phyloP scores from a whole-genome alignment of 1,284 basidiomycete genomes.

The Ganoderma multipileum region DNA sequence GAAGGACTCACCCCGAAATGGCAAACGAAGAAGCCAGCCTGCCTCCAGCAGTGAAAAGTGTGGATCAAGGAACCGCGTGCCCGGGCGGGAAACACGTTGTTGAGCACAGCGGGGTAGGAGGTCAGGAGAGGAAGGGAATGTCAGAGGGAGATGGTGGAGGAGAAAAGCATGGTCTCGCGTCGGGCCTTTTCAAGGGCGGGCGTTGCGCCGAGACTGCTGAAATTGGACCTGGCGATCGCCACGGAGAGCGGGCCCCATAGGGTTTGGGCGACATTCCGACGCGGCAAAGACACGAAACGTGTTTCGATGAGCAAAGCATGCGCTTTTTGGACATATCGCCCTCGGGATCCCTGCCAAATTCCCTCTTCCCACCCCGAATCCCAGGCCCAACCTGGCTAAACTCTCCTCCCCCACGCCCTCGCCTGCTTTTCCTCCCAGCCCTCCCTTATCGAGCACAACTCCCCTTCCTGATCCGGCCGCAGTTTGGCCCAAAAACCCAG shows the following conservation, averaged over 20 bases:
- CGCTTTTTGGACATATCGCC: slow-evolving; percentile 40
- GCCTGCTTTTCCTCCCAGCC: slow-evolving; percentile 21
- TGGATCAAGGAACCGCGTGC: slow-evolving; percentile 38
- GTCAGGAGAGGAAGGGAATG: slow-evolving; percentile 28
- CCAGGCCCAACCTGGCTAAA: slow-evolving; percentile 27
- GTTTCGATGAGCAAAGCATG: slow-evolving; percentile 56
- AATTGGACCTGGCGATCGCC: slow-evolving; percentile 55
- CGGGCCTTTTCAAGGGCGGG: slow-evolving; percentile 47
- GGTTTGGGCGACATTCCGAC: slow-evolving; percentile 49
- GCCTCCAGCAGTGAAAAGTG: slow-evolving; percentile 40
- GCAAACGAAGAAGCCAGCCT: slow-evolving; percentile 37
- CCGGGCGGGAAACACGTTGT: slow-evolving; percentile 35
- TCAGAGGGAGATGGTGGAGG: slow-evolving; percentile 38
- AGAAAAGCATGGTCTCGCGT: slow-evolving; percentile 41
- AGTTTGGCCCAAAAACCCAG: slow-evolving; percentile 12
- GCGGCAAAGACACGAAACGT: slow-evolving; percentile 60
- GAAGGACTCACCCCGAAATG: slow-evolving; percentile 33
- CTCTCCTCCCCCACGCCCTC: slow-evolving; percentile 16
- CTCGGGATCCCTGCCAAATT: slow-evolving; percentile 33
- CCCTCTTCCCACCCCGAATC: slow-evolving; percentile 26
- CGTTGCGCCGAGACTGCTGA: slow-evolving; percentile 47
- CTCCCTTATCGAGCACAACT: slow-evolving; percentile 22
- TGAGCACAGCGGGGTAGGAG: slow-evolving; percentile 30
- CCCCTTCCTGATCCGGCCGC: slow-evolving; percentile 19
- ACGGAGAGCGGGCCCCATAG: slow-evolving; percentile 49